Evolutionary conservation across 768 basidiomycete species (phyloP).

Genomic region (Termitomyces sp.): DNA sequence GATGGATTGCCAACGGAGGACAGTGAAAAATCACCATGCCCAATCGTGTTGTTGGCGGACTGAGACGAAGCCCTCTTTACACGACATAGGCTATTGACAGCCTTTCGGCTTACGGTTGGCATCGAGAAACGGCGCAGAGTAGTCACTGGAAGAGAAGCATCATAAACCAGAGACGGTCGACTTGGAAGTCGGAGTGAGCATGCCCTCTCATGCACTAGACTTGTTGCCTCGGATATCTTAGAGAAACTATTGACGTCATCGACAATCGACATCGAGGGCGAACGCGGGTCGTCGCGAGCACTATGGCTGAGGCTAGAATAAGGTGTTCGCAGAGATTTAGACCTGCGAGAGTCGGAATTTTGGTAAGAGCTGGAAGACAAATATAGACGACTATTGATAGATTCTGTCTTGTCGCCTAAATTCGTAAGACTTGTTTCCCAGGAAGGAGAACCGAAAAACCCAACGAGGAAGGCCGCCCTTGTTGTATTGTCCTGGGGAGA

Average conservation of each 20-base stretch:
- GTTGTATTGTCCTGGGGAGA: background rate
- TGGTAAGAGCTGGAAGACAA: slow-evolving; percentile 16
- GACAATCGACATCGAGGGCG: slow-evolving; percentile 13
- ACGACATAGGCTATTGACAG: slow-evolving; percentile 8
- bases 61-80: slow-evolving; percentile 19
- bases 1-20: slow-evolving; percentile 14
- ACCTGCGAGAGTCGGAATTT: slow-evolving; percentile 14
- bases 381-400: slow-evolving; percentile 12
- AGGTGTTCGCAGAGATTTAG: slow-evolving; percentile 3
- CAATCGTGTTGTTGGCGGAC: slow-evolving; percentile 12
- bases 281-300: slow-evolving; percentile 1
- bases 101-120: slow-evolving; percentile 17
- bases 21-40: slow-evolving; percentile 12
- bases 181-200: slow-evolving; percentile 13
- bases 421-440: slow-evolving; percentile 32
- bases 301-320: slow-evolving; percentile 5
- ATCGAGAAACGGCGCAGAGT: slow-evolving; percentile 24
- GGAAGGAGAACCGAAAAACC: slow-evolving; percentile 38
- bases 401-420: slow-evolving; percentile 11
- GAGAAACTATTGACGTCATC: slow-evolving; percentile 6
- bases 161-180: slow-evolving; percentile 14
- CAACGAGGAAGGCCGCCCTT: slow-evolving; percentile 34
- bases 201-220: slow-evolving; percentile 3
- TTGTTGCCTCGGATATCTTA: slow-evolving; percentile 2
- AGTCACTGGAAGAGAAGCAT: slow-evolving; percentile 4